phyloP scores from a whole-genome alignment of 2,329 filamentous ascomycete genomes.

The Trichoderma breve region DNA sequence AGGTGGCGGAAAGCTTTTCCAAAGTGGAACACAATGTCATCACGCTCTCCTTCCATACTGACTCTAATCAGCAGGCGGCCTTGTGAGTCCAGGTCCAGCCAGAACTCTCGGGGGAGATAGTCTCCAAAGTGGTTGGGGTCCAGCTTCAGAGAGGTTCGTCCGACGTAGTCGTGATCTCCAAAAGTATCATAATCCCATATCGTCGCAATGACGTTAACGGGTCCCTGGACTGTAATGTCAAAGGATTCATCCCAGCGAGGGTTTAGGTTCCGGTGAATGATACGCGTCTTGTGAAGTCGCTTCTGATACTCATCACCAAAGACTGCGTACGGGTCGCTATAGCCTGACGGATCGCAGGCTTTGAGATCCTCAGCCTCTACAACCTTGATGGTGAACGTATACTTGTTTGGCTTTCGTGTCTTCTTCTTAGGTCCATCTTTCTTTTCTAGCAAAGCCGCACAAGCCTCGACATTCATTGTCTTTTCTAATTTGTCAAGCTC shows the following conservation, averaged over 20 bases:
- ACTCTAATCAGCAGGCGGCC: slow-evolving; percentile 84
- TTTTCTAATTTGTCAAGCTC: slow-evolving; percentile 88
- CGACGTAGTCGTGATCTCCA: slow-evolving; percentile 95
- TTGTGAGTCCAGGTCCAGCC: slow-evolving; percentile 95
- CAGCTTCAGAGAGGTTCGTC: slow-evolving; percentile 94
- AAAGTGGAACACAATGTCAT: slow-evolving; percentile 98
- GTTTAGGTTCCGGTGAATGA: slow-evolving; percentile 86
- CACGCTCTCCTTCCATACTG: slow-evolving; percentile 97
- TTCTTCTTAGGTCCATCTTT: slow-evolving; percentile 68
- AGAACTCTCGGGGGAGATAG: slow-evolving; percentile 93
- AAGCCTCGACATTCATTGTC: slow-evolving; percentile 87
- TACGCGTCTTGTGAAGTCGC: slow-evolving; percentile 88
- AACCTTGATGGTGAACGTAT: slow-evolving; percentile 98
- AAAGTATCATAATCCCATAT: slow-evolving; percentile 98
- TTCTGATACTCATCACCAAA: slow-evolving; percentile 98
- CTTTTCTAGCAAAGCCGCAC: slow-evolving; percentile 75
- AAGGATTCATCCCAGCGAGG: slow-evolving; percentile 97
- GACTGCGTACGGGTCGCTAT: slow-evolving; percentile 95
- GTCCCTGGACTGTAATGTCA: slow-evolving; percentile 88
- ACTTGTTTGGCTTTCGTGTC: slow-evolving; percentile 72
- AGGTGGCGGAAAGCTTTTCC: slow-evolving; percentile 94
- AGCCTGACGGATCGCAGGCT: slow-evolving; percentile 92
- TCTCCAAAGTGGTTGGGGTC: slow-evolving; percentile 97
- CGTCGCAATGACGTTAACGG: slow-evolving; percentile 92
- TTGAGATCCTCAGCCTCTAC: slow-evolving; percentile 97